A percentile compares a stretch with the other conserved stretches of the same genome.
Conservation (phyloP, 352 stramenopile genomes). For the Phytophthora uliginosa region DNA sequence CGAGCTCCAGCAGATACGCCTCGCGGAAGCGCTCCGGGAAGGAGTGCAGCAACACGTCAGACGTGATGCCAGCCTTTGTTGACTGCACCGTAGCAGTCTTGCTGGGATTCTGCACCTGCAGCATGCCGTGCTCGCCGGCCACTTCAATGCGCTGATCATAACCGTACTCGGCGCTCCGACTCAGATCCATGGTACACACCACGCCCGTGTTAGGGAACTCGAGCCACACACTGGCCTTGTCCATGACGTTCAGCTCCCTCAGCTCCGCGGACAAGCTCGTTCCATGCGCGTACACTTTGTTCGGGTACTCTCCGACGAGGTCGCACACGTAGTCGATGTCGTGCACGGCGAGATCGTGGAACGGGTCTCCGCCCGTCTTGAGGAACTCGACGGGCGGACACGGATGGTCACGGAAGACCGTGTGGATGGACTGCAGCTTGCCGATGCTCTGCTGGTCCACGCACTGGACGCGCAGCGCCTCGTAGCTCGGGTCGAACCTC, state of each 20-base stretch:
- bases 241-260: conserved; percentile 74
- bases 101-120: conserved; percentile 78
- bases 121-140: conserved; percentile 76
- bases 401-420: conserved; percentile 93
- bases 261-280: conserved; percentile 83
- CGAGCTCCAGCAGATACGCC: conserved; percentile 88
- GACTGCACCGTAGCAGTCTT: conserved; percentile 71
- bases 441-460: conserved; percentile 66
- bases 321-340: conserved; percentile 94
- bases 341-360: conserved; percentile 93
- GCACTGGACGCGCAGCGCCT: conserved; percentile 53
- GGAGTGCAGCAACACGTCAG: conserved; percentile 78
- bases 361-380: conserved; percentile 89
- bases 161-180: conserved; percentile 86
- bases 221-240: conserved; percentile 87
- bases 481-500: conserved; percentile 93
- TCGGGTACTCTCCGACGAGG: conserved; percentile 79
- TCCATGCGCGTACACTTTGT: conserved; percentile 87
- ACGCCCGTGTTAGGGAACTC: conserved; percentile 74
- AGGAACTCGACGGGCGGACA: conserved; percentile 91
- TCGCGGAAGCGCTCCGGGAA: conserved; percentile 92
- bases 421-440: conserved; percentile 82
- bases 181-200: conserved; percentile 92
- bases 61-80: conserved; percentile 58
- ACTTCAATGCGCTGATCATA: conserved; percentile 96